A percentile compares a stretch with the other conserved stretches of the same genome.
Conservation (phyloP, 768 basidiomycete species). For the Austroboletus festivus region DNA sequence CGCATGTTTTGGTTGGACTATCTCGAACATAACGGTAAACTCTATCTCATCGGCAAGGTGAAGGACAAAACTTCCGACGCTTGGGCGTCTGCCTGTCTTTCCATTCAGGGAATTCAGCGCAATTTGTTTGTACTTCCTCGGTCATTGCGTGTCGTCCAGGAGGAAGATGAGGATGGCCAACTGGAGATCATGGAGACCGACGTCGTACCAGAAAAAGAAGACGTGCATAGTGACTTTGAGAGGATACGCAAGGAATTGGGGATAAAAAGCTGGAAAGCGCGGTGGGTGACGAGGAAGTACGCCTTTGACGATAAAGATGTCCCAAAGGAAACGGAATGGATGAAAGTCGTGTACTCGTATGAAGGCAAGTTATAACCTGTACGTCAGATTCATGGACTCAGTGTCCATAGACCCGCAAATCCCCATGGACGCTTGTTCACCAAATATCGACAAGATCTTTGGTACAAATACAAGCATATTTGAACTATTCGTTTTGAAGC, state of each 20-base stretch:
- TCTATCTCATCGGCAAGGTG: slow-evolving; percentile 91
- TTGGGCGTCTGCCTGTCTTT: slow-evolving; percentile 86
- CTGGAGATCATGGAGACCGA: slow-evolving; percentile 63
- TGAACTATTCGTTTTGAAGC: slow-evolving; percentile 88
- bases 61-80: slow-evolving; percentile 63
- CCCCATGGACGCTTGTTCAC: slow-evolving; percentile 67
- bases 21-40: slow-evolving; percentile 77
- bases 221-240: slow-evolving; percentile 84
- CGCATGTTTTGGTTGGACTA: slow-evolving; percentile 97
- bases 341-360: slow-evolving; percentile 92
- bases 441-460: slow-evolving; percentile 84
- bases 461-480: slow-evolving; percentile 93
- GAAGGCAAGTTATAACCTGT: slow-evolving; percentile 51
- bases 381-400: neutral
- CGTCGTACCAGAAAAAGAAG: slow-evolving; percentile 60
- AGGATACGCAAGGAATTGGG: slow-evolving; percentile 65
- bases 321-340: slow-evolving; percentile 81
- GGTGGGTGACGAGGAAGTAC: slow-evolving; percentile 86
- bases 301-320: slow-evolving; percentile 80
- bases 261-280: slow-evolving; percentile 75
- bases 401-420: slow-evolving; percentile 42
- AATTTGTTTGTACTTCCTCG: slow-evolving; percentile 90
- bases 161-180: slow-evolving; percentile 30
- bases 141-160: slow-evolving; percentile 47
- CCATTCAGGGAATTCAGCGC: slow-evolving; percentile 80